Base-by-base conservation (phyloP, 164 flowering plant species). In the Kingdonia uniflora region DNA sequence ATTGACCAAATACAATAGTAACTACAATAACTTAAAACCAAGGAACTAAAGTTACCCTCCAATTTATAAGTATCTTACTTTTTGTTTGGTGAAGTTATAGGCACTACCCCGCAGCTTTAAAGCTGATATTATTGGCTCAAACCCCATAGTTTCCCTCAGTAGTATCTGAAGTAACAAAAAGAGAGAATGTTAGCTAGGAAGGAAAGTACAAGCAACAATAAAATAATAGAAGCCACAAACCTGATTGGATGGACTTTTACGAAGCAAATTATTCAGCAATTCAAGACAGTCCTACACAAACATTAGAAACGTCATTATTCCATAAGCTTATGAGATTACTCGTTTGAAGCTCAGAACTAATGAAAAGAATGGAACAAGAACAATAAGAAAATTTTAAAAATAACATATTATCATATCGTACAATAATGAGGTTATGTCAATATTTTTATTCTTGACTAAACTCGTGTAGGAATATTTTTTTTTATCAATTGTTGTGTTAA, bases 131-230 rank as follows among this genome's bases (percentile, higher is more conserved):
- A 94, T 45, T 19, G 87, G 78, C 54, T 94, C 99, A 65, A 86
- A 82, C 43, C 99, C 99, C 50, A 89, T 72, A 16, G 97, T 94
- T 78, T 94, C 99, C 68, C 90, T 82, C 53, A 94, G 72, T 42
- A 84, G 65, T 58, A 80, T 70, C 99, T 94, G 71, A 53, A 61
- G 17, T 46, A 71, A 15, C 49, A 25, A 62, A 33, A 52, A 22
- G 6, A 5, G 35, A 2, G 23, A 43, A 17, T 37, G 17, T 69
- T 57, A 65, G 19, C 15, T 42, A 20, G 42, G 33, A 41, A 55
- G 33, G 40, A 43, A 11, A 52, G 16, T 14, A 49, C 13, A 14
- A 17, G 17, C 42, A 17, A 58, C 19, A 22, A 25, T 1, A 12
- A 47, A 24, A 5, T 4, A 40, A 11, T 13, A 39, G 42, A 21